Percentiles rank a stretch among this genome's conserved stretches.
Conservation (phyloP, 2,329 filamentous ascomycete species). For the Penicillium sp. region DNA sequence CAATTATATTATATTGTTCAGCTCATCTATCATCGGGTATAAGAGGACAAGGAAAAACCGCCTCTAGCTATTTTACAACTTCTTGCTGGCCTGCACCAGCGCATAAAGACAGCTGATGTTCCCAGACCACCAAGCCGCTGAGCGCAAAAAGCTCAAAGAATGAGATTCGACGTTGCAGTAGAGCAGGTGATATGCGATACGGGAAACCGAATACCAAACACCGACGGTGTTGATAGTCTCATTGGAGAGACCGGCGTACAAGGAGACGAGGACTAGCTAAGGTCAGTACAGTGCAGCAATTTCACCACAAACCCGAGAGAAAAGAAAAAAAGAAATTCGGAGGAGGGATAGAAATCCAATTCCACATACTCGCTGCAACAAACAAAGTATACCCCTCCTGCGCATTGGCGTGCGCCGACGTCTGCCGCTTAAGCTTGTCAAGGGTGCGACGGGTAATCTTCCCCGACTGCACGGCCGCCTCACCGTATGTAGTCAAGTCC, state of each 20-base stretch:
- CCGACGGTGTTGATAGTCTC: constrained; percentile 38
- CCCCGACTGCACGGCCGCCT: constrained; percentile 34
- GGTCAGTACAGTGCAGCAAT: neutral
- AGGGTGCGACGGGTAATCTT: constrained; percentile 37
- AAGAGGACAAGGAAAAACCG: neutral
- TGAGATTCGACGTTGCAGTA: constrained; percentile 36
- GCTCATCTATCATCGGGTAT: neutral
- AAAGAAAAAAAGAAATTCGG: too few relatives aligned
- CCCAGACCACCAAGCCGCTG: constrained; percentile 39
- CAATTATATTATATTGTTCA: neutral
- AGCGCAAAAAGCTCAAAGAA: constrained; percentile 33
- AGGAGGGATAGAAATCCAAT: neutral
- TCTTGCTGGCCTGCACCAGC: constrained; percentile 37
- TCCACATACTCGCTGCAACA: constrained; percentile 30
- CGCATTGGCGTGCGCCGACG: constrained; percentile 34
- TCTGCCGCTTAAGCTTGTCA: constrained; percentile 36
- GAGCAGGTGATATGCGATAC: constrained; percentile 32
- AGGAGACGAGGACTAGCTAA: constrained; percentile 32
- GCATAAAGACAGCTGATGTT: constrained; percentile 40
- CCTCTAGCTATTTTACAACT: constrained; percentile 13
- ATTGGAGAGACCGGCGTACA: constrained; percentile 34
- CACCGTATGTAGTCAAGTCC: constrained; percentile 38
- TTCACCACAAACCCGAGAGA: neutral
- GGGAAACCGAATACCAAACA: constrained; percentile 36
- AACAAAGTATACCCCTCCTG: constrained; percentile 41